phyloP scores from a whole-genome alignment of 148 eudicot species.

The Persicaria maculosa region DNA sequence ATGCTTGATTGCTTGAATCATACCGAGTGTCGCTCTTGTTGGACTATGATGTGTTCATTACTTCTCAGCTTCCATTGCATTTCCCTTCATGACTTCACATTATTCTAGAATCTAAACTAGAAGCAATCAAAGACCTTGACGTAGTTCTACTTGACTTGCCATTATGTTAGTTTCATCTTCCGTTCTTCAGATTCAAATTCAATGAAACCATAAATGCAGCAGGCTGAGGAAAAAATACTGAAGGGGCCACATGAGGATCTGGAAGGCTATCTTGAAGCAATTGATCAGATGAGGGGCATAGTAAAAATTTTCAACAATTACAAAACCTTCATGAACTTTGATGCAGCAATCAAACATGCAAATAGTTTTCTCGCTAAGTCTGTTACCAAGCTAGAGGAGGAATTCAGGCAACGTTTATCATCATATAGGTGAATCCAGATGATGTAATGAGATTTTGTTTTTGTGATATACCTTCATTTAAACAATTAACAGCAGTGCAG shows the following conservation, averaged over 20 bases:
- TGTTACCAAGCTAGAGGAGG: conserved; percentile 93
- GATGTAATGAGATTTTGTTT: not conserved
- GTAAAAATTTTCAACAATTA: conserved; percentile 69
- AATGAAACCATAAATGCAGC: conserved; percentile 15
- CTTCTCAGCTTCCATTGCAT: too few relatives aligned
- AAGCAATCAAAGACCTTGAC: too few relatives aligned
- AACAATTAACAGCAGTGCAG: not conserved
- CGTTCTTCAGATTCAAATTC: too few relatives aligned
- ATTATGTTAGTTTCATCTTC: too few relatives aligned
- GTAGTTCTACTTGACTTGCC: too few relatives aligned
- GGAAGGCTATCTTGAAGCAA: conserved; percentile 92
- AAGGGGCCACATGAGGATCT: conserved; percentile 97
- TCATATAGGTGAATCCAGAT: conserved; percentile 55
- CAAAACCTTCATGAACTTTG: conserved; percentile 91
- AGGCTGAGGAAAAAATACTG: conserved; percentile 94
- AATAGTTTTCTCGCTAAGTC: conserved; percentile 78
- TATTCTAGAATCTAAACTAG: too few relatives aligned
- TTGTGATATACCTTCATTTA: not conserved
- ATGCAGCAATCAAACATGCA: conserved; percentile 73
- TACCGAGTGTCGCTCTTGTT: too few relatives aligned
- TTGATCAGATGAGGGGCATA: conserved; percentile 79
- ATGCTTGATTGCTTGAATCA: too few relatives aligned
- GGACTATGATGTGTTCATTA: too few relatives aligned
- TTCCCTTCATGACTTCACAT: too few relatives aligned
- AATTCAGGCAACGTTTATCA: conserved; percentile 69